These are phyloP conservation scores for Paralagenidium karlingii DNA, from an alignment of 352 stramenopile species.

Conservation along the genomic window DNA sequence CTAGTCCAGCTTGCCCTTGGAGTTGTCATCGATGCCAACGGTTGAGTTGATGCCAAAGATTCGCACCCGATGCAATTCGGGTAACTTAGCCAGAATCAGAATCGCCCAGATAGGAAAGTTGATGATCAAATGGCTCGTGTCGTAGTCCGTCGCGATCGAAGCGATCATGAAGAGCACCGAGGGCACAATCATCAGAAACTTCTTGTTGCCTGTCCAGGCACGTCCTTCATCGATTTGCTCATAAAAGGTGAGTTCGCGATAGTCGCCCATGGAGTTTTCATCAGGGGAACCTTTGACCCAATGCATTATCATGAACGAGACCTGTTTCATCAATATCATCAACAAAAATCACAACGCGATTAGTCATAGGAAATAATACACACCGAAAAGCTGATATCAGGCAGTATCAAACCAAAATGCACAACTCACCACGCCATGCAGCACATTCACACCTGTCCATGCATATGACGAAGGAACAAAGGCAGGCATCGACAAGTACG, in stretches of 20 bases:
- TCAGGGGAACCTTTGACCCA: constrained; percentile 93
- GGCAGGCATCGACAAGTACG: constrained; percentile 73
- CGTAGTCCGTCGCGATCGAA: constrained; percentile 84
- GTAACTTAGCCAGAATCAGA: constrained; percentile 88
- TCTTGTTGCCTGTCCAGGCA: constrained; percentile 88
- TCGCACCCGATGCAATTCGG: constrained; percentile 89
- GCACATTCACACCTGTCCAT: constrained; percentile 76
- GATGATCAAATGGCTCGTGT: constrained; percentile 67
- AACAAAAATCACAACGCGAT: not conserved
- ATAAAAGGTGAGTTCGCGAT: constrained; percentile 91
- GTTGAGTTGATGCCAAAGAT: constrained; percentile 96
- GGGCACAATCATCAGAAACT: constrained; percentile 90
- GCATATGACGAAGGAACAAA: constrained; percentile 51
- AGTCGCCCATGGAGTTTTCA: constrained; percentile 85
- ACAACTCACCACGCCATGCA: constrained; percentile 70
- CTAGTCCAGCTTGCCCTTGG: constrained; percentile 32
- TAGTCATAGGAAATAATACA: not conserved
- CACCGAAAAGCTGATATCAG: not conserved
- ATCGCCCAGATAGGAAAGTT: constrained; percentile 89
- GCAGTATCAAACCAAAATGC: not conserved
- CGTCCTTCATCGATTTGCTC: constrained; percentile 91
- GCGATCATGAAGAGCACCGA: constrained; percentile 83
- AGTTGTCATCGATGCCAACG: constrained; percentile 87
- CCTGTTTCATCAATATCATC: constrained; percentile 14
- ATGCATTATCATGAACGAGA: constrained; percentile 90